Evolutionary conservation across 2,329 filamentous ascomycete genomes (phyloP), one percentile per base, ranked within the genome.

Genomic region (Samsoniella hepiali): DNA sequence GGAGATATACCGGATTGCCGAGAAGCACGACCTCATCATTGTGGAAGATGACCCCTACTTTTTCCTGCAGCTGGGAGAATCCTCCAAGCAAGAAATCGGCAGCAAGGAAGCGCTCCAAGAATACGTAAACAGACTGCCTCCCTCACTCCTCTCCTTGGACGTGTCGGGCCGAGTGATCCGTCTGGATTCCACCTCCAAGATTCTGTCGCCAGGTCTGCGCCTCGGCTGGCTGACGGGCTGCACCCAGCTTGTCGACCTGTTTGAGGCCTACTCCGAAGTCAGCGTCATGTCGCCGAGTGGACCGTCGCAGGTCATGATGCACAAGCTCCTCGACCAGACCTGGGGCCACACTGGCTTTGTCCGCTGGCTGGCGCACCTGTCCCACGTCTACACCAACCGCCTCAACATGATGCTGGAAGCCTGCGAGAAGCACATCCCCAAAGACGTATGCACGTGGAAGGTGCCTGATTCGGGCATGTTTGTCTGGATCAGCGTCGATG

Each of bases 281-380:
- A 88, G 86, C 49, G 90, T 86, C 44, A 91, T 96, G 73, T 90
- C 89, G 44, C 91, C 93, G 0, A 87, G 85, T 58, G 93, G 93
- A 44, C 83, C 94, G 68, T 85, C 88, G 0, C 92, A 96, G 77
- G 79, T 93, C 17, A 79, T 92, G 17, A 78, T 97, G 63, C 92
- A 89, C 79, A 93, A 94, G 77, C 81, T 97, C 27, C 81, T 97
- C 3, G 93, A 97, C 67, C 90, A 94, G 75, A 84, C 87, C 64
- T 97, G 93, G 93, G 93, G 92, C 44, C 93, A 97, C 72, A 81
- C 83, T n/a, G 91, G 91, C 3, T 97, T 93, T 72, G 76, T 97
- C 40, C 83, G 88, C 70, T 97, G 93, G 93, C 78, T 97, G 64
- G 88, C 91, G 68, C 81, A 90, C 72, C 78, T 97, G 67, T 84